phyloP scores from a whole-genome alignment of 352 stramenopile species.

The Phytopythium litorale region DNA sequence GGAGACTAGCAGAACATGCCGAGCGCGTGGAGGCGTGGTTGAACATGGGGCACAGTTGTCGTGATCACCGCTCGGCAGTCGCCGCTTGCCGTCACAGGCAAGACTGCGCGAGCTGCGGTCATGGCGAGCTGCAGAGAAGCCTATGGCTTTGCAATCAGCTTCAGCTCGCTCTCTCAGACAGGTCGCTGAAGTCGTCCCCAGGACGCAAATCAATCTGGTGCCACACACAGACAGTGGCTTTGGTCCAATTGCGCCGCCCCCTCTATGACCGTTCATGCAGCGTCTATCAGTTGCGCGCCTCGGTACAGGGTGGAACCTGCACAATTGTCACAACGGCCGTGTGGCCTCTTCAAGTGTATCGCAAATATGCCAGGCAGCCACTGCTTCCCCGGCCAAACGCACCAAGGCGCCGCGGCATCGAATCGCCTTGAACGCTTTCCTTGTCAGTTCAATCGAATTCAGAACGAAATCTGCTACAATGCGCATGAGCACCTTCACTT shows the following conservation, averaged over 20 bases:
- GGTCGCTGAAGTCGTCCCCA: neutral
- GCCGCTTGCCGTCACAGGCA: neutral
- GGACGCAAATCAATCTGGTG: neutral
- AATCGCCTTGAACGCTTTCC: no score
- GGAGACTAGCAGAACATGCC: neutral
- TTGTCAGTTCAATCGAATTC: neutral
- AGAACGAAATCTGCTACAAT: neutral
- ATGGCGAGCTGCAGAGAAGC: neutral
- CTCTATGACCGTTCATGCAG: neutral
- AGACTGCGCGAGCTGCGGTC: neutral
- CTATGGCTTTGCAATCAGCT: no score
- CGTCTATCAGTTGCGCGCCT: neutral
- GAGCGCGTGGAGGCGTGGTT: neutral
- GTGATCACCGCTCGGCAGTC: neutral
- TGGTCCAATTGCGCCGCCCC: neutral
- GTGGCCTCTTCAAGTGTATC: neutral
- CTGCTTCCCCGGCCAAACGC: no score
- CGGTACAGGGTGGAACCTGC: neutral
- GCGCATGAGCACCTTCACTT: neutral
- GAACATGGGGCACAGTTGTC: neutral
- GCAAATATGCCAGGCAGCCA: neutral
- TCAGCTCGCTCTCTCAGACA: neutral
- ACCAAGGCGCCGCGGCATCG: neutral
- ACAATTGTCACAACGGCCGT: neutral
- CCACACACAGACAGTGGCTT: neutral